Evolutionary conservation across 2,329 filamentous ascomycete genomes (phyloP), one percentile per base, ranked within the genome.

Genomic region (Aspergillus brasiliensis): DNA sequence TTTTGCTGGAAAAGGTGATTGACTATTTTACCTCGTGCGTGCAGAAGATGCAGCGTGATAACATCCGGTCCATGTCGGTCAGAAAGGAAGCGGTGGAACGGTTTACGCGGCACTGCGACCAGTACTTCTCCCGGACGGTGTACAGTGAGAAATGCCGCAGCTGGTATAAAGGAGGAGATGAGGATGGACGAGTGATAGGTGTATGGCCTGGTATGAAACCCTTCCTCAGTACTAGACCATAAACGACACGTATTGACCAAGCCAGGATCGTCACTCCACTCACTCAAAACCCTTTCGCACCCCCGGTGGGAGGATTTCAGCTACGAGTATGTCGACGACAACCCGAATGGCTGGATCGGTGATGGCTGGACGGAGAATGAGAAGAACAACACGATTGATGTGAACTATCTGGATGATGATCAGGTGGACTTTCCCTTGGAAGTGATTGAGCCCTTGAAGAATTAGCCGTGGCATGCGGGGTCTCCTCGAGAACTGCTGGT

Each of bases 301-400:
- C 74, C 75, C 5, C 67, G 74, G 8, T 78, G 75, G 75, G 76
- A 78, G 52, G 75, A 77, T 60, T 77, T 69, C 56, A 66, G 72
- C 28, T 76, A 77, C 57, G 66, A 71, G 42, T 78, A 78, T 59
- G 59, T 72, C n/a, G 69, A 72, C 34, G 64, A 71, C 28, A 75
- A 75, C 23, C 64, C 66, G 0, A 65, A 62, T 23, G 69, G 69
- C 11, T 76, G 73, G 73, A 56, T 75, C 23, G 73, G 74, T 3
- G 70, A 76, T 60, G 73, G 73, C 5, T 75, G 72, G 73, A 73
- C 69, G 3, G 64, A 71, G 44, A 69, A 73, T 47, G 73, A 75
- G 60, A 74, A 70, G 56, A 56, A 69, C 38, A 61, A 72, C 25
- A 62, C 34, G 31, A 70, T 76, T 60, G 65, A 69, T 25, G 73